Evolutionary conservation across 176 grass and related monocot genomes (phyloP), one percentile per base, ranked within the genome.

Genomic region (Phyllostachys edulis): DNA sequence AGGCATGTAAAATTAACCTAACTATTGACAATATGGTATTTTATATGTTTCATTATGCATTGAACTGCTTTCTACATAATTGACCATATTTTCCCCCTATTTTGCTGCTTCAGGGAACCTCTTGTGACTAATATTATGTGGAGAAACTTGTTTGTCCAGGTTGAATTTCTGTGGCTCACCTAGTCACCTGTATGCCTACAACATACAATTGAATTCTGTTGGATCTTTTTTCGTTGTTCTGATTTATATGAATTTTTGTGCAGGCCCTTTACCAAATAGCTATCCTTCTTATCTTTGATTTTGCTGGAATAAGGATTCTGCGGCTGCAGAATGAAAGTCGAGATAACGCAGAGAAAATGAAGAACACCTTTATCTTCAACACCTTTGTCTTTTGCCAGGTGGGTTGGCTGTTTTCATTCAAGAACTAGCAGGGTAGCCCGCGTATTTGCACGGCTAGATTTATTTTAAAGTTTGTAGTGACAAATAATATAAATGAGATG

Each of bases 71-170:
- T 79, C 13, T 59, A 79, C 14, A 56, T 57, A 86, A 49, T 26
- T 66, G 21, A 67, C 65, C 61, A 69, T 78, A 26, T 69, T 87
- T 87, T 27, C 18, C 49, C 29, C 34, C 11, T 81, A 32, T 40
- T 86, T 90, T 68, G n/a, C 70, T 75, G 74, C 52, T 81, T 42
- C 80, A 98, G 96, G 77, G 96, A 98, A 80, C 96, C 93, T 66
- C 87, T 98, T 64, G 84, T 98, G 66, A 95, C 96, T 79, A 98
- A 95, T 73, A 90, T 98, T 50, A 98, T 98, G 93, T 98, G 96
- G 96, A 90, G 96, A 86, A 98, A 98, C 87, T 86, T 98, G 70
- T 86, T 92, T 68, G 84, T 98, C 70, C 96, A 98, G 91, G 96
- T 93, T 78, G 77, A 76, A 56, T 71, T 50, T 86, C 9, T 41